A percentile compares a stretch with the other conserved stretches of the same genome.
phyloP scores from a whole-genome alignment of 441 rosid species.

The Hura crepitans region DNA sequence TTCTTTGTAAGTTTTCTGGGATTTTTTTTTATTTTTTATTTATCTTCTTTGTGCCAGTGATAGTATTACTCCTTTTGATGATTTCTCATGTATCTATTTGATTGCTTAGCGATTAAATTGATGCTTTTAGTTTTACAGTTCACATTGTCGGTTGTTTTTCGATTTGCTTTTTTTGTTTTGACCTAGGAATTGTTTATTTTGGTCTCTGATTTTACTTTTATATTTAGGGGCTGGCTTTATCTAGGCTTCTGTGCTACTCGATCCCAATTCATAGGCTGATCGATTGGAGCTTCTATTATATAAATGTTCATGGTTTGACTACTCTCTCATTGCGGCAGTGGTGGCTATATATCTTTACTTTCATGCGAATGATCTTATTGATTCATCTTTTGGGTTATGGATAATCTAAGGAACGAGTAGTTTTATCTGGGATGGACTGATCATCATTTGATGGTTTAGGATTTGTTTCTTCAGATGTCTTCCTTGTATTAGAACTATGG shows the following conservation, averaged over 20 bases:
- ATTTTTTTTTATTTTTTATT: background rate
- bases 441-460: constrained; percentile 3
- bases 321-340: no score
- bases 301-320: background rate
- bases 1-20: background rate
- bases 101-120: background rate
- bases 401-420: no score
- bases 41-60: no score
- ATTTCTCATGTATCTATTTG: background rate
- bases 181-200: constrained; percentile 7
- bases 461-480: background rate
- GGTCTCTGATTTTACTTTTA: background rate
- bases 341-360: no score
- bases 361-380: no score
- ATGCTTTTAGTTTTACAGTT: background rate
- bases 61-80: no score
- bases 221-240: background rate
- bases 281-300: background rate
- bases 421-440: background rate
- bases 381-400: no score
- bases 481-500: constrained; percentile 29
- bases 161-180: background rate
- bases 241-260: background rate
- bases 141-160: no score
- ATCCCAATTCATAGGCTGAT: background rate